phyloP scores from a whole-genome alignment of 371 early-diverging fungal species.

The Edhazardia aedis region DNA sequence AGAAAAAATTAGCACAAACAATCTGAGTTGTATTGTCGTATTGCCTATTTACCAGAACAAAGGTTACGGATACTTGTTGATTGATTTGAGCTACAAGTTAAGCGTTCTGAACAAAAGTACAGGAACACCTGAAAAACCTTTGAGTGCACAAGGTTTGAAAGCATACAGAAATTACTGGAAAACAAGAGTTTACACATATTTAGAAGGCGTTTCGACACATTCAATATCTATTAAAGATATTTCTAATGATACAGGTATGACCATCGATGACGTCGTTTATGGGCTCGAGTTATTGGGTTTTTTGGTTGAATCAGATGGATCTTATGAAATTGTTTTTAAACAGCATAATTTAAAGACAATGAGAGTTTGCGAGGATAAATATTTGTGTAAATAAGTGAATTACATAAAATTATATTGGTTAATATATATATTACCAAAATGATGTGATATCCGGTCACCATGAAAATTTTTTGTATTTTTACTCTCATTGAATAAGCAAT shows the following conservation, averaged over 20 bases:
- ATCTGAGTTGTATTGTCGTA: conserved; percentile 41
- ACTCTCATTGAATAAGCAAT: too few relatives aligned
- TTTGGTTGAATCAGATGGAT: too few relatives aligned
- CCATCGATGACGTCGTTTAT: conserved; percentile 23
- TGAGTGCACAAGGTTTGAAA: conserved; percentile 20
- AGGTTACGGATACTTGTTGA: conserved; percentile 36
- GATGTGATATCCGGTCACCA: too few relatives aligned
- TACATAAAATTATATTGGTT: too few relatives aligned
- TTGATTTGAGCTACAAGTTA: conserved; percentile 38
- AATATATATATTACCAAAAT: too few relatives aligned
- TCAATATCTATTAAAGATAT: conserved; percentile 16
- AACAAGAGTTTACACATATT: conserved; percentile 12
- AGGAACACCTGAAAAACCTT: conserved; percentile 42
- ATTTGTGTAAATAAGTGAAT: too few relatives aligned
- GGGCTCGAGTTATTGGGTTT: conserved; percentile 22
- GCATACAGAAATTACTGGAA: conserved; percentile 39
- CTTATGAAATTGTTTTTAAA: too few relatives aligned
- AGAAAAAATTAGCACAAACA: conserved; percentile 19
- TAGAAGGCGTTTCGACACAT: conserved; percentile 2
- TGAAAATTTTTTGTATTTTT: too few relatives aligned
- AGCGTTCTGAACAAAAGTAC: not conserved
- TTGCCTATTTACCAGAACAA: conserved; percentile 27
- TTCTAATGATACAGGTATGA: conserved; percentile 17
- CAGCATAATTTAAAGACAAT: too few relatives aligned
- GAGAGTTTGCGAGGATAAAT: too few relatives aligned